Base-by-base conservation (phyloP, 805 yeast genomes). In the Diddensiella caesifluorescens region DNA sequence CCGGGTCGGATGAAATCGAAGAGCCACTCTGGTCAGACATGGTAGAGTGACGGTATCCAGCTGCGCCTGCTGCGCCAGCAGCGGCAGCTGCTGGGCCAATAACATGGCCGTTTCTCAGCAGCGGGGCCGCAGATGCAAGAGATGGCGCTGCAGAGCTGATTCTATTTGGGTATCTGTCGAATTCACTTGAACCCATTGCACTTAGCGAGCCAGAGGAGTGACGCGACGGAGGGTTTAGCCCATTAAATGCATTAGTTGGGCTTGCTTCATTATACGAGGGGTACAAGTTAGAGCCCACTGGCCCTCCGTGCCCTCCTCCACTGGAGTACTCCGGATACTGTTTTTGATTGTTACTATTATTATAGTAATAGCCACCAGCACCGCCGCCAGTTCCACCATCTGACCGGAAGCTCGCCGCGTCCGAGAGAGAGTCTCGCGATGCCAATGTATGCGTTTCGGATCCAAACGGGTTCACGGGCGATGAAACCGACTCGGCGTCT, bases 151-250 rank as follows among this genome's bases (percentile, higher is more conserved):
- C 54, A 3, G 57, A 54, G 25, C 47, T 27, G 30, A 49, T 53
- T 9, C 63, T 48, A 25, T 57, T 49, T 16, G 68, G 67, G 47
- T 63, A 63, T 27, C 68, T 53, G 50, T 63, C 67, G 34, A 56
- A 59, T 35, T 61, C 66, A 2, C 49, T 35, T 10, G 57, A 49
- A 16, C 46, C 44, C 54, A 53, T 46, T 20, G 46, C 51, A 12
- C 41, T 45, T 25, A 51, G 39, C 9, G 52, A 44, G n/a, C 52
- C 46, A 10, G 52, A 45, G 15, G 56, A 52, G 27, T 45, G 47
- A 13, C 55, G 37, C 10, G 54, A 49, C 20, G 51, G 42, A n/a
- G 38, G 47, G 5, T 22, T 42, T 18, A 43, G 41, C 20, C 40
- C 40, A 28, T 38, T 19, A n/a, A n/a, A n/a, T n/a, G n/a, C n/a